These are phyloP conservation scores for Cucumis hystrix DNA, from an alignment of 306 rosid genomes.

Conservation along the genomic window DNA sequence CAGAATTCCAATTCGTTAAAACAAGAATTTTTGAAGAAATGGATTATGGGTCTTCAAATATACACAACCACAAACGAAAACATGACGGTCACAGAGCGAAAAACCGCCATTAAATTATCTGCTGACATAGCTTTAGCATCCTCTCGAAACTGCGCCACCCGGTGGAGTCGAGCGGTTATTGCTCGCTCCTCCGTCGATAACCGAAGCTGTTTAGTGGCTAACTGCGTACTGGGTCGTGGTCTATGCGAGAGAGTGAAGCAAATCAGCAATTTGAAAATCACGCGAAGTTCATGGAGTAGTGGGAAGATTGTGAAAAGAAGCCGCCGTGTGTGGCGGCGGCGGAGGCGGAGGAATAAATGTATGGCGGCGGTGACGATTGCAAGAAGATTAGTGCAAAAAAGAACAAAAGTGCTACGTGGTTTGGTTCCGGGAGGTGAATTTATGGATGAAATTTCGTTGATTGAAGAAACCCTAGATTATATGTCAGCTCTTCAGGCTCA, in stretches of 20 bases:
- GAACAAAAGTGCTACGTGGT: constrained; percentile 38
- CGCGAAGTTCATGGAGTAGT: constrained; percentile 7
- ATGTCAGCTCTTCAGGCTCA: constrained; percentile 49
- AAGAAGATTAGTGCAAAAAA: constrained; percentile 31
- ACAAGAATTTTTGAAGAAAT: constrained; percentile 50
- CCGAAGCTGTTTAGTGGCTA: background rate
- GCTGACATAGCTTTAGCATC: constrained; percentile 89
- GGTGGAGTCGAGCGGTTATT: constrained; percentile 62
- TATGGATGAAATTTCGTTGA: constrained; percentile 46
- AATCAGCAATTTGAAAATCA: background rate
- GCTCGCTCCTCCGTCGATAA: constrained; percentile 18
- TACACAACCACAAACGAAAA: constrained; percentile 25
- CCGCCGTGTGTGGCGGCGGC: constrained; percentile 8
- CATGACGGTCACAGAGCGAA: constrained; percentile 52
- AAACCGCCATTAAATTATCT: constrained; percentile 58
- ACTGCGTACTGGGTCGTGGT: constrained; percentile 10
- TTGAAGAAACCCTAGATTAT: constrained; percentile 87
- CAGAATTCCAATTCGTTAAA: constrained; percentile 27
- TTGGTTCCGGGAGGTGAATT: constrained; percentile 69
- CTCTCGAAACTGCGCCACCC: constrained; percentile 29
- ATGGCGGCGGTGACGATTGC: constrained; percentile 26
- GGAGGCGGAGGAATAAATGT: constrained; percentile 9
- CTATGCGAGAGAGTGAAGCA: background rate
- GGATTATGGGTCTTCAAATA: constrained; percentile 51
- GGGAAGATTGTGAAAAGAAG: constrained; percentile 32